Evolutionary conservation across 306 rosid species (phyloP).

Genomic region (Parietaria judaica): DNA sequence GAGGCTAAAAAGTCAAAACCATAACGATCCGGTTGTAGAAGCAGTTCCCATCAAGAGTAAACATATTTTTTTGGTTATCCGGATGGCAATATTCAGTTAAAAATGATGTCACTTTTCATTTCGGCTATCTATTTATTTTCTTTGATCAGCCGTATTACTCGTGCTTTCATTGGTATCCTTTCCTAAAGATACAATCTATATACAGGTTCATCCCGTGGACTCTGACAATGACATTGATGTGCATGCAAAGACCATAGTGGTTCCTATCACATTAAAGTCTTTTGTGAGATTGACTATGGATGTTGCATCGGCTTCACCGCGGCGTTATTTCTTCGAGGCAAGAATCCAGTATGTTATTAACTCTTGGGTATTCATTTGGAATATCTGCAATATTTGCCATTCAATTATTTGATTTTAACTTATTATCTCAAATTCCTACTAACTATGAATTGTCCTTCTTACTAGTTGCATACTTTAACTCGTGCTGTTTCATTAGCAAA

Average conservation of each 20-base stretch:
- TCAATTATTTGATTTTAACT: constrained; percentile 1
- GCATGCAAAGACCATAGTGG: constrained; percentile 6
- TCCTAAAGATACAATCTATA: constrained; percentile 13
- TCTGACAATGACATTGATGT: constrained; percentile 22
- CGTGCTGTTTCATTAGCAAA: not conserved
- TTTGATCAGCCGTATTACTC: not conserved
- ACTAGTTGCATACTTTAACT: not conserved
- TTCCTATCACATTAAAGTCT: constrained; percentile 53
- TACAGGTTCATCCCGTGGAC: constrained; percentile 51
- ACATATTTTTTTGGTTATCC: no score
- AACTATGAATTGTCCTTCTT: constrained; percentile 5
- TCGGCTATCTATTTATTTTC: not conserved
- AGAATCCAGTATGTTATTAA: constrained; percentile 38
- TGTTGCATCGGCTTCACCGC: constrained; percentile 85
- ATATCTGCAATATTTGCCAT: constrained; percentile 1
- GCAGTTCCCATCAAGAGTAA: no score
- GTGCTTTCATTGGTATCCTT: not conserved
- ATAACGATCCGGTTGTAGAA: no score
- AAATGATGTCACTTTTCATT: no score
- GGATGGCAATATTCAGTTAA: no score
- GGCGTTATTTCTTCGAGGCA: constrained; percentile 96
- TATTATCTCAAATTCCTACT: not conserved
- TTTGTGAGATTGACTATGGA: constrained; percentile 80
- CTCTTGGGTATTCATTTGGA: constrained; percentile 20
- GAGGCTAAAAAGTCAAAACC: no score